A percentile compares a stretch with the other conserved stretches of the same genome.
These are phyloP conservation scores for Gymnopilus junonius DNA, from an alignment of 768 basidiomycete species.

Conservation along the genomic window DNA sequence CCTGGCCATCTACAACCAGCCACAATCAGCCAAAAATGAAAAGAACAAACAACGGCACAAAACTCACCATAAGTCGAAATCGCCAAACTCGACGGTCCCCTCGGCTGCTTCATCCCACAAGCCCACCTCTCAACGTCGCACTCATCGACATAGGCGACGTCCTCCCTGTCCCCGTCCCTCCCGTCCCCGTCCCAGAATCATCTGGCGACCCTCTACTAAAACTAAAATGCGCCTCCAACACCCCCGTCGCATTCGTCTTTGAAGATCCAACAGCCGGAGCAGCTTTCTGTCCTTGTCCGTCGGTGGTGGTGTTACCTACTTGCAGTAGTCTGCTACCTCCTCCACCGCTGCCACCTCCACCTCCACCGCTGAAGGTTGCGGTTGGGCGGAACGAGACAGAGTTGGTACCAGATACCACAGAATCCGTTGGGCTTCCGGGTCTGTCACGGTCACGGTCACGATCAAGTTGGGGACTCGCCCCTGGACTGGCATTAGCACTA, in stretches of 20 bases:
- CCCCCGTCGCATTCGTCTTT: conserved; percentile 79
- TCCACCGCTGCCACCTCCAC: background rate
- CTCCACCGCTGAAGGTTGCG: background rate
- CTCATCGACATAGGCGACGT: conserved; percentile 76
- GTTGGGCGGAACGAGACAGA: conserved; percentile 61
- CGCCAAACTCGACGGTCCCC: conserved; percentile 50
- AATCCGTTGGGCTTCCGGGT: conserved; percentile 83
- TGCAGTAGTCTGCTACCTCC: conserved; percentile 64
- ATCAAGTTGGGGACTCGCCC: background rate
- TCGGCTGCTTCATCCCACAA: background rate
- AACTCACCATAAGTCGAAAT: conserved; percentile 75
- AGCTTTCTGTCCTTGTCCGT: conserved; percentile 83
- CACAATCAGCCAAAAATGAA: background rate
- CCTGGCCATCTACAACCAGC: conserved; percentile 72
- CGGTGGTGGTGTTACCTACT: conserved; percentile 68
- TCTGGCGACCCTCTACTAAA: conserved; percentile 70
- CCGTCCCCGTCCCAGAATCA: conserved; percentile 19
- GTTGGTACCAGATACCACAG: conserved; percentile 73
- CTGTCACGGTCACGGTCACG: conserved; percentile 42
- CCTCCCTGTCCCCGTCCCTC: conserved; percentile 58
- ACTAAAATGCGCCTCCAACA: conserved; percentile 79
- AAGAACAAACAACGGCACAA: background rate
- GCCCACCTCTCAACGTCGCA: conserved; percentile 49
- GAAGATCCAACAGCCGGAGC: conserved; percentile 90
- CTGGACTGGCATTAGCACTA: background rate